Conservation (phyloP, 805 yeast species). For the Teunomyces aglyptinius region DNA sequence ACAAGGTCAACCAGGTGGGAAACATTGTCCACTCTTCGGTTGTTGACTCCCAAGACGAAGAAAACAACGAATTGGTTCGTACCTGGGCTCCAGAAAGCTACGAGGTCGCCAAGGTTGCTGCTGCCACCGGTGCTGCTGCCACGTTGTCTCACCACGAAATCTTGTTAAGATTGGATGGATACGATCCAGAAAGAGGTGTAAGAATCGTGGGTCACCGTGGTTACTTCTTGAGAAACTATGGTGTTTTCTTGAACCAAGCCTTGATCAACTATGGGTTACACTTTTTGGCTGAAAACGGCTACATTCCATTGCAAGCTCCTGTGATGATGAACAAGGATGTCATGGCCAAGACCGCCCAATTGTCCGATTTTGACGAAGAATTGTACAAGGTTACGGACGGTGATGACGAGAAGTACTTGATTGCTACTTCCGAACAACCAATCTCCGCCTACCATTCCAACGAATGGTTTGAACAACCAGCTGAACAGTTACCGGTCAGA, state of each 20-base stretch:
- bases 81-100: slow-evolving; percentile 82
- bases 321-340: slow-evolving; percentile 99
- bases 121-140: slow-evolving; percentile 77
- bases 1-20: slow-evolving; percentile 87
- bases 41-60: slow-evolving; percentile 85
- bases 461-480: slow-evolving; percentile 98
- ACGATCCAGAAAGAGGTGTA: slow-evolving; percentile 98
- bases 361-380: slow-evolving; percentile 97
- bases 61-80: slow-evolving; percentile 80
- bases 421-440: slow-evolving; percentile 99
- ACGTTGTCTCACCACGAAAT: slow-evolving; percentile 93
- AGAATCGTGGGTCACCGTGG: slow-evolving; percentile 98
- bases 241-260: slow-evolving; percentile 98
- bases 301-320: slow-evolving; percentile 94
- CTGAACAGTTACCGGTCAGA: slow-evolving; percentile 92
- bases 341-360: slow-evolving; percentile 98
- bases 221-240: slow-evolving; percentile 89
- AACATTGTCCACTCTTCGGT: slow-evolving; percentile 93
- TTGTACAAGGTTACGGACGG: slow-evolving; percentile 96
- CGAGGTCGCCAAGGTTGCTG: slow-evolving; percentile 61
- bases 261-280: slow-evolving; percentile 92
- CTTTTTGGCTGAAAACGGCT: slow-evolving; percentile 75
- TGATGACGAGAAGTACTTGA: slow-evolving; percentile 93
- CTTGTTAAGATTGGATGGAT: slow-evolving; percentile 90
- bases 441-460: slow-evolving; percentile 95